These are phyloP conservation scores for Bauhinia variegata DNA, from an alignment of 306 rosid species.

Conservation along the genomic window DNA sequence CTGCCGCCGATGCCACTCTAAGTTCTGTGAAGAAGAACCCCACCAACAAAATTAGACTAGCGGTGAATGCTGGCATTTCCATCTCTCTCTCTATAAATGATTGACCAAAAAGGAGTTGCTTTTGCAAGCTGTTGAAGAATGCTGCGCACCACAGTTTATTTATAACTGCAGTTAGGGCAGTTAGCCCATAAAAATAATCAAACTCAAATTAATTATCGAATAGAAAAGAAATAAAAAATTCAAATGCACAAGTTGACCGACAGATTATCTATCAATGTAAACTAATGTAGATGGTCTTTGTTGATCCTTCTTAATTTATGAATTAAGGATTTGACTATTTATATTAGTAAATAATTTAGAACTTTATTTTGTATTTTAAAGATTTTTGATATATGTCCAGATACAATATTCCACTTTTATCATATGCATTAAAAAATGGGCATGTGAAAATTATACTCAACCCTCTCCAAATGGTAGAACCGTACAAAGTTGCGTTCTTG, in stretches of 20 bases:
- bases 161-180: conserved; percentile 41
- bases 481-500: no score
- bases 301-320: no score
- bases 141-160: conserved; percentile 22
- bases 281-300: background rate
- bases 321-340: no score
- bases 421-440: no score
- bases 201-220: background rate
- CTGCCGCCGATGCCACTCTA: no score
- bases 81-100: conserved; percentile 30
- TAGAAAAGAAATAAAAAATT: background rate
- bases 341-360: no score
- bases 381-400: no score
- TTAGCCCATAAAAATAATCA: background rate
- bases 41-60: background rate
- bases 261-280: background rate
- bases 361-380: no score
- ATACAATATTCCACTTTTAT: no score
- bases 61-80: conserved; percentile 39
- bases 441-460: no score
- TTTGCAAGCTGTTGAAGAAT: conserved; percentile 34
- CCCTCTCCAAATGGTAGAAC: no score
- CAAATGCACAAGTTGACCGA: background rate
- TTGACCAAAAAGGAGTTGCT: conserved; percentile 7
- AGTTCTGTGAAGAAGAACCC: no score